Evolutionary conservation across 306 rosid genomes (phyloP), one percentile per base, ranked within the genome.

Genomic region (Sindora glabra): DNA sequence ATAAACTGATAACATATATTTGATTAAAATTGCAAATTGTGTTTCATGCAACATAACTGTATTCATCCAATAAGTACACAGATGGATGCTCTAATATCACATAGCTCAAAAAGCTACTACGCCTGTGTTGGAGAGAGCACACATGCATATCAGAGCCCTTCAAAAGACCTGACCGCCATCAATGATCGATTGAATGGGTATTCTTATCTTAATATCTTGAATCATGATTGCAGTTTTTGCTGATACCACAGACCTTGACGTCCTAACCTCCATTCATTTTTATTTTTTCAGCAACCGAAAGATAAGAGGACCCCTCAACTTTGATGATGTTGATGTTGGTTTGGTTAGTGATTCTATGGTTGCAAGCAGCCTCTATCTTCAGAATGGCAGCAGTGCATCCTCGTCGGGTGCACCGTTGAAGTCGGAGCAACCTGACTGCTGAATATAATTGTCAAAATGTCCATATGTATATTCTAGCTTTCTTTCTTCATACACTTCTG

Each of bases 91-190:
- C 76, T 94, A 65, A 86, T 89, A 73, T 86, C 99, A n/a, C 95
- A 86, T 59, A 84, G 87, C 77, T 86, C 95, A 32, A 94, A 86
- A 80, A 89, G 99, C 73, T 94, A 94, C 55, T 94, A 94, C 71
- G 97, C 99, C 29, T 94, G 99, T 63, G 95, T 94, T 37, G 99
- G 99, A 37, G 99, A 89, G 71, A 94, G 99, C 77, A 94, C 99
- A 38, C 97, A 84, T 78, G 99, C 99, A 25, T 94, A 89, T 69
- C 99, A 94, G 67, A 94, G 99, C 81, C 99, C 99, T 64, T 94
- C 99, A 5, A 89, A 89, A 80, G 99, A 94, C 65, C 75, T 94
- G 38, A 84, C 94, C 5, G 99, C 97, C 71, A 94, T 94, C 78
- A 94, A 94, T 64, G 84, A 94, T 77, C 97, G 95, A 17, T 70